Percentiles rank a stretch among this genome's conserved stretches.
Evolutionary conservation across 805 yeast genomes (phyloP).

Genomic region (Candida dendrica): DNA sequence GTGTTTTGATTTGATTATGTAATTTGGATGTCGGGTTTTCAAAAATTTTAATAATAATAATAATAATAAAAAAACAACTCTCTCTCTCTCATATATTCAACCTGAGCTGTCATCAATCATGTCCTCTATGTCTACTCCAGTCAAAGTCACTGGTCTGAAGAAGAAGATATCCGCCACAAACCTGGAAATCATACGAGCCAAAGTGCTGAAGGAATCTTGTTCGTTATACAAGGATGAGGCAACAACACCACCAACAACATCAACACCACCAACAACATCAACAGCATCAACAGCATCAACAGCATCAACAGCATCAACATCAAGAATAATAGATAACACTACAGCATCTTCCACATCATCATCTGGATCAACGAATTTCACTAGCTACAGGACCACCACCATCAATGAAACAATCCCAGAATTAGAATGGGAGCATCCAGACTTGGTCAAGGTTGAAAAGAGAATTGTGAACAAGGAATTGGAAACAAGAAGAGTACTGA

Average conservation of each 20-base stretch:
- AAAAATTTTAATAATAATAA: too few species aligned
- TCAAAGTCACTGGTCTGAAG: slow-evolving; percentile 14
- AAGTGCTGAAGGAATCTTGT: slow-evolving; percentile 21
- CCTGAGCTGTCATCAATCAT: too few species aligned
- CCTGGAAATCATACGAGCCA: slow-evolving; percentile 14
- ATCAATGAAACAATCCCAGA: not conserved
- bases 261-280: too few species aligned
- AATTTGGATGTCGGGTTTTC: slow-evolving; percentile 1
- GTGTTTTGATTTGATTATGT: too few species aligned
- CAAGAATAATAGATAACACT: too few species aligned
- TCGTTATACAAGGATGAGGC: slow-evolving; percentile 13
- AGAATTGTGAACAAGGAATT: slow-evolving; percentile 35
- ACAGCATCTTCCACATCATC: too few species aligned
- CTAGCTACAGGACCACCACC: not conserved
- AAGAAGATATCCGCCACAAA: slow-evolving; percentile 17
- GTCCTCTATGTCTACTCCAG: slow-evolving; percentile 1
- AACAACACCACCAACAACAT: too few species aligned
- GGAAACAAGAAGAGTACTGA: slow-evolving; percentile 26
- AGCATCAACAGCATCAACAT: too few species aligned
- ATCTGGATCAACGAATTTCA: not conserved
- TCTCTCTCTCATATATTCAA: too few species aligned
- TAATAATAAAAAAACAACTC: too few species aligned
- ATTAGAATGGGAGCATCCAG: slow-evolving; percentile 6
- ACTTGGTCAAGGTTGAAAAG: slow-evolving; percentile 20
- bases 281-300: too few species aligned